Conservation (phyloP, 164 flowering plant genomes). For the Liriodendron chinense region DNA sequence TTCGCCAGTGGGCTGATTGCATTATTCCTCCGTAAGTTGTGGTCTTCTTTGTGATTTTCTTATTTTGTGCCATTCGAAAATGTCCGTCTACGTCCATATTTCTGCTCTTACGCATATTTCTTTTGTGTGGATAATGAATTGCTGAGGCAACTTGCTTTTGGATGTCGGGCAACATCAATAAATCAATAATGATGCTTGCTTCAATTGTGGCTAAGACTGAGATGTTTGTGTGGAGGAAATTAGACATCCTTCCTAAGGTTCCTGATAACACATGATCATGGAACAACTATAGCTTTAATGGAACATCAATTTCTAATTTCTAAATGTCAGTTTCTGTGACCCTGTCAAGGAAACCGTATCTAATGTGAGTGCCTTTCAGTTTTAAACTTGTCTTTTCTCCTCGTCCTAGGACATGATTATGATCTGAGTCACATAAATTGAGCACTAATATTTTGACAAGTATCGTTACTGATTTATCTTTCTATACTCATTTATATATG, state of each 20-base stretch:
- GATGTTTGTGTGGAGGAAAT: too few species aligned
- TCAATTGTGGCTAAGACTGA: too few species aligned
- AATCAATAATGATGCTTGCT: too few species aligned
- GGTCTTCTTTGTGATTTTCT: not conserved
- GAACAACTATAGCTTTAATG: too few species aligned
- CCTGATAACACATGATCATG: too few species aligned
- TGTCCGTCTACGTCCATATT: not conserved
- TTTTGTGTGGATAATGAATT: too few species aligned
- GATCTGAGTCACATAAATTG: not conserved
- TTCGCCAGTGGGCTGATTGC: slow-evolving; percentile 90
- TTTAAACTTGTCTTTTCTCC: not conserved
- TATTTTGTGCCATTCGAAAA: not conserved
- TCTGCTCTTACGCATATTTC: too few species aligned
- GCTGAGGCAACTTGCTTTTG: too few species aligned
- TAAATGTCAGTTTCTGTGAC: not conserved
- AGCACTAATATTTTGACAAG: not conserved
- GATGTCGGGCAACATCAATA: too few species aligned
- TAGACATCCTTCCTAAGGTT: too few species aligned
- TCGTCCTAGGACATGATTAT: not conserved
- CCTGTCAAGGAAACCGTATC: not conserved
- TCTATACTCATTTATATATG: not conserved
- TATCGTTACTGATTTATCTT: not conserved
- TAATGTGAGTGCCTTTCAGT: not conserved
- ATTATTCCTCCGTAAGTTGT: slow-evolving; percentile 55
- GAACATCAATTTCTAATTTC: too few species aligned